Base-by-base conservation (phyloP, 2,329 filamentous ascomycete genomes). In the Periconia sp. region DNA sequence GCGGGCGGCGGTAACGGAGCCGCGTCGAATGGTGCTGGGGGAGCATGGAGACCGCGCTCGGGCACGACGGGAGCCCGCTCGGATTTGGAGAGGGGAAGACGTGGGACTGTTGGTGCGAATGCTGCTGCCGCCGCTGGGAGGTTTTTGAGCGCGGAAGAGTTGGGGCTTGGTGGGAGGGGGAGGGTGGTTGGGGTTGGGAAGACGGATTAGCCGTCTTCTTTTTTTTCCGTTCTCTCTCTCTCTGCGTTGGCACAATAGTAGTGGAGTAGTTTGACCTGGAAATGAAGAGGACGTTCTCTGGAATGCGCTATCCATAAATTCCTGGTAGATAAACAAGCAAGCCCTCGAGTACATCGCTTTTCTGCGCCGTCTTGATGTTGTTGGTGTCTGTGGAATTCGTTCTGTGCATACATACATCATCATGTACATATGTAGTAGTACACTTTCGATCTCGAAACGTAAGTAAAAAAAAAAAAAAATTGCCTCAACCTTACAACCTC, bases 131-230 rank as follows among this genome's bases (percentile, higher is more conserved):
- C 33, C 13, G 33, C 33, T 43, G 57, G 58, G 18, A 53, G 52
- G 27, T 69, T 70, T 46, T 55, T 56, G 59, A 69, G 61, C 33
- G 55, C 63, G 9, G 63, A 69, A 27, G 66, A 70, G 50, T 45
- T 71, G 49, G 66, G 64, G 18, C 43, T 69, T n/a, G 52, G 59
- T 47, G 54, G 57, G 30, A 55, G 60, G 23, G 65, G 60, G 23
- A 68, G 49, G 47, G 63, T 70, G 18, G 63, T 71, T 8, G 69
- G 68, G 14, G 57, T 69, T 27, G 68, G 63, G 44, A 72, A 72
- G 56, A 70, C 63, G 56, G 69, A 72, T 63, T 72, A 11, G n/a
- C n/a, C n/a, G n/a, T n/a, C n/a, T n/a, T n/a, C 17, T 42, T 19
- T n/a, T 42, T 6, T 18, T 42, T 42, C 7, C 7, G 10, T 42